Percentiles rank a stretch among this genome's conserved stretches.
Conservation (phyloP, 2,329 filamentous ascomycete genomes). For the Colletotrichum simmondsii region DNA sequence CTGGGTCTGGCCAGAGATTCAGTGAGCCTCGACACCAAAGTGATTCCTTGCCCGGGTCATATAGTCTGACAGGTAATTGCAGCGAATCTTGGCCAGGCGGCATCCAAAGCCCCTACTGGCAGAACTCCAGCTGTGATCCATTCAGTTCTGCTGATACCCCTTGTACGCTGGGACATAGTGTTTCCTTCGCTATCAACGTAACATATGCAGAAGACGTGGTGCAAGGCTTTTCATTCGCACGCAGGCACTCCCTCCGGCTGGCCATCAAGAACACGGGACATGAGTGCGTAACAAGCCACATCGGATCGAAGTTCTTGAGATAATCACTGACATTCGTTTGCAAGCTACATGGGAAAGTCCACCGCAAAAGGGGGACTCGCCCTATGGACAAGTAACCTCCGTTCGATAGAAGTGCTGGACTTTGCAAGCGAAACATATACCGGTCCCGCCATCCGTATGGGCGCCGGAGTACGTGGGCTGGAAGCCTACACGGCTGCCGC, state of each 20-base stretch:
- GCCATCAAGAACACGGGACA: conserved; percentile 65
- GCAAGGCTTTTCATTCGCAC: conserved; percentile 53
- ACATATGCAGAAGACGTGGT: not conserved
- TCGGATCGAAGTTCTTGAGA: too few relatives aligned
- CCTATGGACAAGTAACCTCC: conserved; percentile 52
- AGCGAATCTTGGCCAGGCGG: too few relatives aligned
- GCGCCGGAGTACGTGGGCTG: conserved; percentile 61
- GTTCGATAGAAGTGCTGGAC: not conserved
- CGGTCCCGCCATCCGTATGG: conserved; percentile 64
- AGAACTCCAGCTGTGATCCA: too few relatives aligned
- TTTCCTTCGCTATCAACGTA: conserved; percentile 23
- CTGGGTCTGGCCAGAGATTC: too few relatives aligned
- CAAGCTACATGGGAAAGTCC: conserved; percentile 44
- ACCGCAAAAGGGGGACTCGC: conserved; percentile 47
- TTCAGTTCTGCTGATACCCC: too few relatives aligned
- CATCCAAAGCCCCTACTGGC: too few relatives aligned
- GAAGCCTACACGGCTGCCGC: conserved; percentile 54
- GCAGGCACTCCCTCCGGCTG: conserved; percentile 57
- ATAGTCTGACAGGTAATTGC: too few relatives aligned
- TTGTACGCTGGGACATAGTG: not conserved
- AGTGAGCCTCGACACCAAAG: too few relatives aligned
- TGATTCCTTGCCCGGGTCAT: too few relatives aligned
- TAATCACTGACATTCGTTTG: too few relatives aligned
- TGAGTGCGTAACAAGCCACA: conserved; percentile 40
- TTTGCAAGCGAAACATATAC: conserved; percentile 48